Percentiles rank a stretch among this genome's conserved stretches.
phyloP scores from a whole-genome alignment of 2,329 filamentous ascomycete genomes.

The Macroventuria anomochaeta region DNA sequence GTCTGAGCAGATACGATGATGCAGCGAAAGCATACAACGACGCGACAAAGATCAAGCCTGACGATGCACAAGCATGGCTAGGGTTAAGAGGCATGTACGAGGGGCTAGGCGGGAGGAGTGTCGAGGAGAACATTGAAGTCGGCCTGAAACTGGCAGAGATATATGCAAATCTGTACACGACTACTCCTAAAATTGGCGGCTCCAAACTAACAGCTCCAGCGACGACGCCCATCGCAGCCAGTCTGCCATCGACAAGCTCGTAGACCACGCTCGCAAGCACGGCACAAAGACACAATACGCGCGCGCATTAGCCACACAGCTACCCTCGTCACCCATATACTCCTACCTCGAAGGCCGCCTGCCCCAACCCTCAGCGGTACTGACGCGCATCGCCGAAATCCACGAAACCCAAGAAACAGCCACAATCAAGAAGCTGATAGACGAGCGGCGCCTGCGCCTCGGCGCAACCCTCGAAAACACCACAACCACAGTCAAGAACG shows the following conservation, averaged over 20 bases:
- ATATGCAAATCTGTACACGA: slow-evolving; percentile 59
- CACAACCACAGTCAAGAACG: slow-evolving; percentile 83
- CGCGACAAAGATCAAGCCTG: slow-evolving; percentile 73
- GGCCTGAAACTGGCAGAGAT: slow-evolving; percentile 77
- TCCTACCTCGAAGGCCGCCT: slow-evolving; percentile 81
- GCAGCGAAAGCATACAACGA: slow-evolving; percentile 78
- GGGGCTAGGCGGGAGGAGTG: slow-evolving; percentile 70
- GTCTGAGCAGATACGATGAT: slow-evolving; percentile 71
- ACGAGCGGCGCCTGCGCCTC: slow-evolving; percentile 83
- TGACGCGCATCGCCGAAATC: slow-evolving; percentile 81
- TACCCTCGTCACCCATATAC: slow-evolving; percentile 84
- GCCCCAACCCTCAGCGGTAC: slow-evolving; percentile 79
- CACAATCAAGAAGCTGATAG: slow-evolving; percentile 87
- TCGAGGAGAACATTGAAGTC: slow-evolving; percentile 76
- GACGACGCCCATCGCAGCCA: slow-evolving; percentile 67
- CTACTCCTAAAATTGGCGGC: rapidly evolving
- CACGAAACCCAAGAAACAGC: slow-evolving; percentile 86
- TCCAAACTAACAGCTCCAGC: slow-evolving; percentile 40
- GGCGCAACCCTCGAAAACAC: slow-evolving; percentile 85
- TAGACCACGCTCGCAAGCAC: slow-evolving; percentile 73
- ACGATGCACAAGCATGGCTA: slow-evolving; percentile 87
- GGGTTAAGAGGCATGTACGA: slow-evolving; percentile 87
- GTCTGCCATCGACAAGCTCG: slow-evolving; percentile 77
- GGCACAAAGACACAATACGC: slow-evolving; percentile 78
- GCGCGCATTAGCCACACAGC: slow-evolving; percentile 74